Evolutionary conservation across 2,329 filamentous ascomycete species (phyloP), one percentile per base, ranked within the genome.

Genomic region (Pseudogymnoascus pannorum): DNA sequence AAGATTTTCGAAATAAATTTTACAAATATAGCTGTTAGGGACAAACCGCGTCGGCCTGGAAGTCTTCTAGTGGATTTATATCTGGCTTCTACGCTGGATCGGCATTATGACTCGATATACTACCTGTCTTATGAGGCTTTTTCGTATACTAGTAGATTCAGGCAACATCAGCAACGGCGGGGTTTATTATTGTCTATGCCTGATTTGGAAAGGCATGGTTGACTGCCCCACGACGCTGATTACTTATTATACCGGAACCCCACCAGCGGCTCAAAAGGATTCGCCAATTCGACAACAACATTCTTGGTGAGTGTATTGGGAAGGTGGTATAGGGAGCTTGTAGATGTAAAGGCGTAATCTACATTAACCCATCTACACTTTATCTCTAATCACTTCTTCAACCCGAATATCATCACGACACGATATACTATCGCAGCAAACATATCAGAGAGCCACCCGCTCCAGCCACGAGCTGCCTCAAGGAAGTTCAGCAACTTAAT

Each of bases 401-500:
- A 1, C n/a, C 44, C 44, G 18, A 54, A 54, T 31, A 29, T 29
- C n/a, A 31, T 18, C 2, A 62, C 38, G 54, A 70, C 61, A 11
- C 70, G 64, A 62, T 69, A 66, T 9, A 60, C 57, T 26, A 68
- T 64, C 12, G 66, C 66, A n/a, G 54, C 57, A 4, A 63, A 58
- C 8, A 67, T 42, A 63, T 72, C 70, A 29, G 57, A 33, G 12
- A 60, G 59, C 62, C 67, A 79, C 2, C 81, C 83, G 33, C 72
- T 63, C 83, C 82, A 87, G 0, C 84, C 83, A 65, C 78, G 76
- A 9, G 77, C 68, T 31, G 66, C 68, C 64, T 79, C 77, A 35
- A 81, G 67, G 29, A 75, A 68, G 68, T 87, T 85, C 65, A 88
- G 54, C 62, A 86, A 64, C 40, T 73, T 72, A 1, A 88, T 71